Evolutionary conservation across 1,284 basidiomycete species (phyloP).

Genomic region (Melanopsichium pennsylvanicum): DNA sequence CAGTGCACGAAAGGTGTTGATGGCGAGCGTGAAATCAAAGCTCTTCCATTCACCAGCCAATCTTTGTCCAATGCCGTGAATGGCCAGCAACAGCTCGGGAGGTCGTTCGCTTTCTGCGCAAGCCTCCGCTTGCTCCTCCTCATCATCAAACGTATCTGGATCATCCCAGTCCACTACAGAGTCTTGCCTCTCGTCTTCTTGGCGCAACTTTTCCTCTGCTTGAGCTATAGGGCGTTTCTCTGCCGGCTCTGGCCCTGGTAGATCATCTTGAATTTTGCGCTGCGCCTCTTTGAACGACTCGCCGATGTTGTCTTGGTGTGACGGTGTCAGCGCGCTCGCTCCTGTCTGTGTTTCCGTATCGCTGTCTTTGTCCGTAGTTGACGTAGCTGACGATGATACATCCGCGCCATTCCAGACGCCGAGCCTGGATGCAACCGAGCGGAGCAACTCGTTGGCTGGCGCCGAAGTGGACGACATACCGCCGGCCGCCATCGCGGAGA

Average conservation of each 20-base stretch:
- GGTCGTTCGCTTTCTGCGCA: constrained; percentile 25
- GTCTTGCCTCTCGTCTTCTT: constrained; percentile 7
- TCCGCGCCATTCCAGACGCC: constrained; percentile 25
- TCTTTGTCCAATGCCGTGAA: constrained; percentile 63
- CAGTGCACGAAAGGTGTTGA: constrained; percentile 47
- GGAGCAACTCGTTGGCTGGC: constrained; percentile 43
- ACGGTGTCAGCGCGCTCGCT: constrained; percentile 16
- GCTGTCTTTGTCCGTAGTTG: constrained; percentile 3
- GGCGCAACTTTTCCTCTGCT: not conserved
- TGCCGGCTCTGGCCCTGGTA: constrained; percentile 10
- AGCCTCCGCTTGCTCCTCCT: constrained; percentile 29
- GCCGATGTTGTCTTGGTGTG: constrained; percentile 33
- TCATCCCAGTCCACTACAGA: constrained; percentile 36
- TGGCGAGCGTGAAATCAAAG: constrained; percentile 48
- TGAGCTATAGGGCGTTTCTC: not conserved
- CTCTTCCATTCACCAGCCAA: constrained; percentile 51
- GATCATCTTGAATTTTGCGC: constrained; percentile 25
- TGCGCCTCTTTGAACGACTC: constrained; percentile 50
- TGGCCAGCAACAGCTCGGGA: constrained; percentile 36
- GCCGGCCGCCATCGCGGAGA: constrained; percentile 28
- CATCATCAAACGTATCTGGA: constrained; percentile 44
- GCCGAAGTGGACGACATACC: constrained; percentile 21
- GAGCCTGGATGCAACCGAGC: constrained; percentile 38
- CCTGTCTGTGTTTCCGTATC: constrained; percentile 14
- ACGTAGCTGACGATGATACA: not conserved